phyloP scores from a whole-genome alignment of 257 asterid species.

The Leptodermis oblonga region DNA sequence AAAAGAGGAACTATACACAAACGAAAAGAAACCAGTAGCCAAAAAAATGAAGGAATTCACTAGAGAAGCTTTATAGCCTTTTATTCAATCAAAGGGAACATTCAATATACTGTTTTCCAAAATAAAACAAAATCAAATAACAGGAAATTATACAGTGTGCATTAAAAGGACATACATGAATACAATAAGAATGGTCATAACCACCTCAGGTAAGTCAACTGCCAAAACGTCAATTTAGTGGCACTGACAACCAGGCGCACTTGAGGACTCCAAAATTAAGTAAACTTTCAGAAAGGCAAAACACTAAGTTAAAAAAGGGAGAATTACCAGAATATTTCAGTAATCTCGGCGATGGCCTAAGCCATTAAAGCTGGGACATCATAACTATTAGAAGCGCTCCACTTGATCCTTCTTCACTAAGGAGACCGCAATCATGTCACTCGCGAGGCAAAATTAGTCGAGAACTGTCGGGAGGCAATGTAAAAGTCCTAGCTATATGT shows the following conservation, averaged over 20 bases:
- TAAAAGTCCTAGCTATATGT: slow-evolving; percentile 23
- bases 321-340: slow-evolving; percentile 9
- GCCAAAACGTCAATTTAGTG: slow-evolving; percentile 43
- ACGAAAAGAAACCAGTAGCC: too few relatives aligned
- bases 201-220: slow-evolving; percentile 81
- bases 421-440: slow-evolving; percentile 24
- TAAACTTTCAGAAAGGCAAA: too few relatives aligned
- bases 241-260: slow-evolving; percentile 86
- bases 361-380: slow-evolving; percentile 15
- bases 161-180: slow-evolving; percentile 19
- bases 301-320: slow-evolving; percentile 2
- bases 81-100: not conserved
- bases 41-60: too few relatives aligned
- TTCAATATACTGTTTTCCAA: not conserved
- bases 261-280: slow-evolving; percentile 13
- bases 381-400: slow-evolving; percentile 17
- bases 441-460: slow-evolving; percentile 33
- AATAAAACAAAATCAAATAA: not conserved
- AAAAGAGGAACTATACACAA: too few relatives aligned
- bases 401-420: slow-evolving; percentile 18
- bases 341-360: slow-evolving; percentile 12
- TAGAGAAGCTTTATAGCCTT: too few relatives aligned
- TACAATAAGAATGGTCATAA: slow-evolving; percentile 33
- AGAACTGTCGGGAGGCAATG: slow-evolving; percentile 27
- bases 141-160: slow-evolving; percentile 3